Base-by-base conservation (phyloP, 2,329 filamentous ascomycete species). In the Exophiala sideris region DNA sequence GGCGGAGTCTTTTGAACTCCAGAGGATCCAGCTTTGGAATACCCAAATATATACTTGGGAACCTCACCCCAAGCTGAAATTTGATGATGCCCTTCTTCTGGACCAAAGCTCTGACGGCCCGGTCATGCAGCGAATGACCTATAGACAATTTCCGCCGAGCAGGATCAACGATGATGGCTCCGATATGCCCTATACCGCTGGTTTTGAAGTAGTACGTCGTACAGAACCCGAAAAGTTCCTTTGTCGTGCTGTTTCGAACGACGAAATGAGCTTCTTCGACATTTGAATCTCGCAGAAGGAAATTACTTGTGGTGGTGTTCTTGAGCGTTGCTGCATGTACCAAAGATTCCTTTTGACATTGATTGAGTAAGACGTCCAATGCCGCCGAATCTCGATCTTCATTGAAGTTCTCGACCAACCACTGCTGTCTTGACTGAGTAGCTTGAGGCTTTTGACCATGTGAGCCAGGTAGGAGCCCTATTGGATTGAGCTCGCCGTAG, bases 331-430 rank as follows among this genome's bases (percentile, higher is more conserved):
- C 44, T 6, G 61, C 52, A 21, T 52, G 46, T 2, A 52, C 45
- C 9, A 50, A 53, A 18, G 82, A 82, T 68, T 68, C 81, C 55
- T 88, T 85, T 42, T 87, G 83, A 2, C 92, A 78, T 3, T 83
- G 78, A 51, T 82, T 81, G 45, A 96, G 78, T 7, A 97, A 77
- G n/a, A 82, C 84, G 55, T 92, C 84, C 5, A 97, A 76, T 0
- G 85, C 88, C 45, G 80, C 75, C 1, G 80, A 77, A 66, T 97
- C 92, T 52, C 91, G 80, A 36, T 89, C 84, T 54, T 86, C 84
- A 64, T 91, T 88, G 74, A 91, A 97, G 42, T 82, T 84, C 66
- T 96, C 92, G 0, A 96, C 91, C 1, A 97, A 82, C 92, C 92
- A 97, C 64, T 95, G 89, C 66, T 96, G 91, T 56, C 89, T 84